These are phyloP conservation scores for Penicillium pulvis DNA, from an alignment of 495 filamentous ascomycete species.

Conservation along the genomic window DNA sequence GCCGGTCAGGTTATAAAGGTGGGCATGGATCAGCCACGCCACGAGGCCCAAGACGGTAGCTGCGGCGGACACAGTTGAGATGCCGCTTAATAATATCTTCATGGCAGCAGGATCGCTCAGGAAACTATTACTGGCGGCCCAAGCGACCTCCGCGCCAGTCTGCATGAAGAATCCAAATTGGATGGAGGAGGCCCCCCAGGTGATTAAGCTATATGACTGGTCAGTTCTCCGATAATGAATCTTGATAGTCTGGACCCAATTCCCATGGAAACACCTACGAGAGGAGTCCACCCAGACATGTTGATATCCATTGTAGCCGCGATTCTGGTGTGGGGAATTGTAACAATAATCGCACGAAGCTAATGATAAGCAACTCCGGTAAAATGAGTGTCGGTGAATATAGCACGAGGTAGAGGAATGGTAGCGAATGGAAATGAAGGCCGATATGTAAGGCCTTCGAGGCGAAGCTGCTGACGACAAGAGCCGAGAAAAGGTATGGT, in stretches of 20 bases:
- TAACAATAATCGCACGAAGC: slow-evolving; percentile 29
- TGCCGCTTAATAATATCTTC: slow-evolving; percentile 45
- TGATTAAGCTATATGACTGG: slow-evolving; percentile 25
- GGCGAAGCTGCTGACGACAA: slow-evolving; percentile 38
- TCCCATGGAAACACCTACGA: slow-evolving; percentile 27
- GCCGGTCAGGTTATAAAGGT: slow-evolving; percentile 35
- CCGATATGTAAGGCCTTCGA: slow-evolving; percentile 41
- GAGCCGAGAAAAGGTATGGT: slow-evolving; percentile 37
- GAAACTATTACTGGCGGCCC: slow-evolving; percentile 41
- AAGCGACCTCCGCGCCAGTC: slow-evolving; percentile 45
- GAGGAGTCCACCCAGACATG: slow-evolving; percentile 30
- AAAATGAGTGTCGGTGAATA: slow-evolving; percentile 41
- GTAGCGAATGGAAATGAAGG: slow-evolving; percentile 37
- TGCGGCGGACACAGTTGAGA: slow-evolving; percentile 38
- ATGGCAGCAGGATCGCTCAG: slow-evolving; percentile 44
- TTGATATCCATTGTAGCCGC: slow-evolving; percentile 30
- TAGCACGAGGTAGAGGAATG: slow-evolving; percentile 39
- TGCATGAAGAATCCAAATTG: slow-evolving; percentile 48
- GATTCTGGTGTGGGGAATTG: slow-evolving; percentile 26
- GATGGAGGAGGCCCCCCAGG: slow-evolving; percentile 36
- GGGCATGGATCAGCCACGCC: slow-evolving; percentile 32
- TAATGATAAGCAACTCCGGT: slow-evolving; percentile 39
- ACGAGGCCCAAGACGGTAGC: slow-evolving; percentile 33
- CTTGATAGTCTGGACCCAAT: neutral
- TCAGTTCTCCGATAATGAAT: slow-evolving; percentile 9